These are phyloP conservation scores for Xylaria acuta DNA, from an alignment of 495 filamentous ascomycete genomes.

Conservation along the genomic window DNA sequence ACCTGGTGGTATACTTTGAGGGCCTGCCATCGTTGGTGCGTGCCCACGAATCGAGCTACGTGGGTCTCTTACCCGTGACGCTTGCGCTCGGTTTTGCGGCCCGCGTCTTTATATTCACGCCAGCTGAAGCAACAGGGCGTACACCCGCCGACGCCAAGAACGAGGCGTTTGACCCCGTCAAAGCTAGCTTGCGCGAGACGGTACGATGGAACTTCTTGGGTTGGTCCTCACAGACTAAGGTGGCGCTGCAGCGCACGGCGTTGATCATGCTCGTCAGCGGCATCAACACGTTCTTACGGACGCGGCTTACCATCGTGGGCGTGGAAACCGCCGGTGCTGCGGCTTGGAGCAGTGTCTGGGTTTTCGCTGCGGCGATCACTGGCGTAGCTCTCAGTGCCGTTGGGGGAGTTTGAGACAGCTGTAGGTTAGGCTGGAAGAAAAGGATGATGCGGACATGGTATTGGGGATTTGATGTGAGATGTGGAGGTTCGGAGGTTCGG, in stretches of 20 bases:
- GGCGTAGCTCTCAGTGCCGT: conserved; percentile 61
- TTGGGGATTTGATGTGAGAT: too few relatives aligned
- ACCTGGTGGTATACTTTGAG: conserved; percentile 73
- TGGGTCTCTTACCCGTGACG: conserved; percentile 61
- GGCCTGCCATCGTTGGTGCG: conserved; percentile 67
- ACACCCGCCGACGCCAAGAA: conserved; percentile 44
- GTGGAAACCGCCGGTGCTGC: conserved; percentile 70
- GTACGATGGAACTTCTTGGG: conserved; percentile 66
- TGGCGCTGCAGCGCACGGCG: conserved; percentile 67
- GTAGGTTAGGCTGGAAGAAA: background rate
- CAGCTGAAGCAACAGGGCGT: conserved; percentile 59
- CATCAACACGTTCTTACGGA: conserved; percentile 69
- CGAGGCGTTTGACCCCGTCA: conserved; percentile 58
- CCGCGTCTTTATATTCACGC: conserved; percentile 76
- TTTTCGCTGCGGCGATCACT: conserved; percentile 61
- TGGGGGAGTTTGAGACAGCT: conserved; percentile 43
- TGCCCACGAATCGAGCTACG: conserved; percentile 64
- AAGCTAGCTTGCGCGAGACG: conserved; percentile 63
- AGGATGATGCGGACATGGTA: background rate
- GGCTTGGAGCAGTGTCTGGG: conserved; percentile 76
- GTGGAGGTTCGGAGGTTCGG: background rate
- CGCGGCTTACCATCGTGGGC: conserved; percentile 66
- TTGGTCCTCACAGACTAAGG: conserved; percentile 66
- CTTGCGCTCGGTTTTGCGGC: conserved; percentile 68
- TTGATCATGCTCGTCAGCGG: conserved; percentile 62